phyloP scores from a whole-genome alignment of 345 rosid genomes.

The Sonneratia alba region DNA sequence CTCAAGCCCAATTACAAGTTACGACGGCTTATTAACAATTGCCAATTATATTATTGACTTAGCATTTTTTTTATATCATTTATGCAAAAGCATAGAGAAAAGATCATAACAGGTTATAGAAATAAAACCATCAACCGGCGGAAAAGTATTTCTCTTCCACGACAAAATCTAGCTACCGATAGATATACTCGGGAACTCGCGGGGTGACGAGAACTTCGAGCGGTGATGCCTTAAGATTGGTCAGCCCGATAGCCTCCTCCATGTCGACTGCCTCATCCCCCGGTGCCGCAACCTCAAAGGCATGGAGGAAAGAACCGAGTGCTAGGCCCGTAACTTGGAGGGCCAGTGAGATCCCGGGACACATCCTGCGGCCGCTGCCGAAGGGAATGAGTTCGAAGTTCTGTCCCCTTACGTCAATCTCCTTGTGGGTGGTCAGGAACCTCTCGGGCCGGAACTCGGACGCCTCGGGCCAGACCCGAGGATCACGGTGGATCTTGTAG shows the following conservation, averaged over 20 bases:
- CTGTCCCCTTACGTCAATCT: slow-evolving; percentile 24
- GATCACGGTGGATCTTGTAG: slow-evolving; percentile 26
- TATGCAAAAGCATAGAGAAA: no score
- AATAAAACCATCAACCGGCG: neutral
- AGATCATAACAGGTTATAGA: no score
- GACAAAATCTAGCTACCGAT: neutral
- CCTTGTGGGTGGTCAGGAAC: slow-evolving; percentile 24
- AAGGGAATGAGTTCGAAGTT: slow-evolving; percentile 31
- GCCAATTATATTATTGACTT: no score
- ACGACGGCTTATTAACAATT: no score
- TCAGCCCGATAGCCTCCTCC: slow-evolving; percentile 15
- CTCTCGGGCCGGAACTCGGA: slow-evolving; percentile 29
- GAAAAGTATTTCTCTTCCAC: neutral
- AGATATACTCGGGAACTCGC: slow-evolving; percentile 10
- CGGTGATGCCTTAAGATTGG: slow-evolving; percentile 22
- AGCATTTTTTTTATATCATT: no score
- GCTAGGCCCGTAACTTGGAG: slow-evolving; percentile 21
- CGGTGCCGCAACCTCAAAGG: slow-evolving; percentile 17
- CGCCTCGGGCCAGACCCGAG: slow-evolving; percentile 23
- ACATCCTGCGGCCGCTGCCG: slow-evolving; percentile 27
- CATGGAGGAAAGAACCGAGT: slow-evolving; percentile 25
- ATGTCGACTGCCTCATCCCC: slow-evolving; percentile 21
- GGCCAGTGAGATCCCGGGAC: slow-evolving; percentile 30
- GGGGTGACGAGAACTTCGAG: slow-evolving; percentile 16
- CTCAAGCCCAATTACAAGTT: no score